phyloP scores from a whole-genome alignment of 179 eudicot genomes.

The Silene vulgaris region DNA sequence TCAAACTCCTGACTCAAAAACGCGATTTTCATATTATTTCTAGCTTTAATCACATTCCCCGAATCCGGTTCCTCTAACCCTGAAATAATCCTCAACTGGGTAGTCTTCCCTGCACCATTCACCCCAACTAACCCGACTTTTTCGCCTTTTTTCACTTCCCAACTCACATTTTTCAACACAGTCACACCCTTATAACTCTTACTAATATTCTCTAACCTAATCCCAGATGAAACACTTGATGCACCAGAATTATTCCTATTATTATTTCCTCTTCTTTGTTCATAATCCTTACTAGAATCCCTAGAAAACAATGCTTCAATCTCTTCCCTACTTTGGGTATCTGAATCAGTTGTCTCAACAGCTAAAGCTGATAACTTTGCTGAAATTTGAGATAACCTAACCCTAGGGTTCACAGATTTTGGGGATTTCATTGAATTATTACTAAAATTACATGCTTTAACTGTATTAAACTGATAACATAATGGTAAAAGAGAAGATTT shows the following conservation, averaged over 20 bases:
- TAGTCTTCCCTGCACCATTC: conserved; percentile 95
- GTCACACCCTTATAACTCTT: conserved; percentile 83
- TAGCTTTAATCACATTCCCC: conserved; percentile 86
- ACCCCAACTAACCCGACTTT: conserved; percentile 95
- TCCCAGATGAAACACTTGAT: conserved; percentile 76
- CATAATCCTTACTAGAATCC: conserved; percentile 28
- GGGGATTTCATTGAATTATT: conserved; percentile 24
- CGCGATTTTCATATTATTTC: conserved; percentile 70
- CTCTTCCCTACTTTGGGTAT: conserved; percentile 40
- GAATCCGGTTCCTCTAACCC: conserved; percentile 82
- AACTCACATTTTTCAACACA: conserved; percentile 65
- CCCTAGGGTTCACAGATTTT: conserved; percentile 29
- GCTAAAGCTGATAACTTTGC: conserved; percentile 47
- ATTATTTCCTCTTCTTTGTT: conserved; percentile 39
- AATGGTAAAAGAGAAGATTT: conserved; percentile 36
- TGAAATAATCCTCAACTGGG: conserved; percentile 80
- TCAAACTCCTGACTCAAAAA: conserved; percentile 93
- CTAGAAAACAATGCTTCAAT: conserved; percentile 70
- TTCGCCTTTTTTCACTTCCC: conserved; percentile 97
- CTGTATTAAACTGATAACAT: conserved; percentile 30
- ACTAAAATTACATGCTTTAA: conserved; percentile 29
- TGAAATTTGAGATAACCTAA: conserved; percentile 29
- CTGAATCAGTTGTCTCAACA: conserved; percentile 36
- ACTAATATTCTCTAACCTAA: conserved; percentile 71
- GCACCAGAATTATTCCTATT: conserved; percentile 57